Base-by-base conservation (phyloP, 2,329 filamentous ascomycete species). In the Colletotrichum sp. region DNA sequence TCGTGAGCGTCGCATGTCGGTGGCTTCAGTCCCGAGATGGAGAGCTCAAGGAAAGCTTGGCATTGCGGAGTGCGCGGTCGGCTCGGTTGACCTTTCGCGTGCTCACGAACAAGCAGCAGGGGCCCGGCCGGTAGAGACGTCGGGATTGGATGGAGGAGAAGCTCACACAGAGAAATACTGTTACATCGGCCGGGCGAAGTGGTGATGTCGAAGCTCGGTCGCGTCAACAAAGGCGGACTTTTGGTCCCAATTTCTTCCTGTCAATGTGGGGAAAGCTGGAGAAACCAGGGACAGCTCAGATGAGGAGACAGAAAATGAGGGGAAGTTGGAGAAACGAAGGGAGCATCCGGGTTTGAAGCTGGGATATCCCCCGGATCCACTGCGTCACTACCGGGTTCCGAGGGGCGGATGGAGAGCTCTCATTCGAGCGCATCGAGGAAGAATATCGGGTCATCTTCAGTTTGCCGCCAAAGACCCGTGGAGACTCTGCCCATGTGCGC, bases 381-480 rank as follows among this genome's bases (percentile, higher is more conserved):
- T 32, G 64, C 70, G 64, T 65, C 70, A 73, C 68, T 65, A 73
- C 70, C 73, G 56, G 65, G 30, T 66, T 68, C 64, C 32, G 43
- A 67, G 36, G 32, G 18, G 27, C 8, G 18, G 43, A 64, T 8
- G 39, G 30, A 39, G 39, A 4, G 18, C 70, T 75, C 70, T 25
- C 22, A 75, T 75, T 75, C 70, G 73, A 75, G 70, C 73, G 73
- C 70, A 73, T 75, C 73, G 48, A 67, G 39, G 10, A n/a, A n/a
- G 58, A 75, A 60, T 52, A 39, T 58, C 43, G 64, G 69, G 52
- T 39, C 52, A 6, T 52, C 2, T 36, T 65, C 43, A 13, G n/a
- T 62, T 71, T 74, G 39, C 67, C 72, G 68, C 43, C 68, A 61
- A 28, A 65, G 60, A 43, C 10, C 6, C 28, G 43, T 16, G 56